Evolutionary conservation across 208 protist species (phyloP).

Genomic region (Acanthamoeba royreba): DNA sequence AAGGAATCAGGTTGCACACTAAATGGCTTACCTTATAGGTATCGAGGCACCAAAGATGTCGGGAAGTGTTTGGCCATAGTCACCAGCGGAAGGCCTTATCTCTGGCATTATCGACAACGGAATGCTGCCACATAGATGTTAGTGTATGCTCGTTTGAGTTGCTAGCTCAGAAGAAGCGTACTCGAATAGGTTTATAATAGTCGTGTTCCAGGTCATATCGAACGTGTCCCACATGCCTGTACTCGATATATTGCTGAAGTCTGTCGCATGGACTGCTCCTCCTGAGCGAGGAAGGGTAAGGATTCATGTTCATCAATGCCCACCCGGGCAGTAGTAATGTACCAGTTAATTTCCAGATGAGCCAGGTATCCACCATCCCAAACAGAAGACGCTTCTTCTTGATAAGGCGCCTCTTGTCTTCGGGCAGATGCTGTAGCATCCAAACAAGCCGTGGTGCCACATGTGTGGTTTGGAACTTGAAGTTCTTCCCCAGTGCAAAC

Average conservation of each 20-base stretch:
- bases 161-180: neutral
- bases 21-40: slow-evolving; percentile 11
- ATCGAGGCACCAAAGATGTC: slow-evolving; percentile 50
- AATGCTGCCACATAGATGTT: neutral
- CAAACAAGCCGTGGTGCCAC: neutral
- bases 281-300: too few relatives aligned
- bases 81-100: neutral
- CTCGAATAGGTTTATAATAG: neutral
- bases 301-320: too few relatives aligned
- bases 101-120: slow-evolving; percentile 51
- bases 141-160: too few relatives aligned
- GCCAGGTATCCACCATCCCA: slow-evolving; percentile 59
- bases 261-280: slow-evolving; percentile 50
- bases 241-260: slow-evolving; percentile 48
- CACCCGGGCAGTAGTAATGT: too few relatives aligned
- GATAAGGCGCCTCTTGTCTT: neutral
- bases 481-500: neutral
- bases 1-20: too few relatives aligned
- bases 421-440: slow-evolving; percentile 32
- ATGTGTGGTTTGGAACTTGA: neutral
- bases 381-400: slow-evolving; percentile 53
- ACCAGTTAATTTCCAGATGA: slow-evolving; percentile 60
- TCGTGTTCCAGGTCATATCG: neutral
- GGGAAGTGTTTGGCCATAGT: neutral
- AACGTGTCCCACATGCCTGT: slow-evolving; percentile 25